Percentiles rank a stretch among this genome's conserved stretches.
These are phyloP conservation scores for Juglanconis oblonga DNA, from an alignment of 2,329 filamentous ascomycete species.

Conservation along the genomic window DNA sequence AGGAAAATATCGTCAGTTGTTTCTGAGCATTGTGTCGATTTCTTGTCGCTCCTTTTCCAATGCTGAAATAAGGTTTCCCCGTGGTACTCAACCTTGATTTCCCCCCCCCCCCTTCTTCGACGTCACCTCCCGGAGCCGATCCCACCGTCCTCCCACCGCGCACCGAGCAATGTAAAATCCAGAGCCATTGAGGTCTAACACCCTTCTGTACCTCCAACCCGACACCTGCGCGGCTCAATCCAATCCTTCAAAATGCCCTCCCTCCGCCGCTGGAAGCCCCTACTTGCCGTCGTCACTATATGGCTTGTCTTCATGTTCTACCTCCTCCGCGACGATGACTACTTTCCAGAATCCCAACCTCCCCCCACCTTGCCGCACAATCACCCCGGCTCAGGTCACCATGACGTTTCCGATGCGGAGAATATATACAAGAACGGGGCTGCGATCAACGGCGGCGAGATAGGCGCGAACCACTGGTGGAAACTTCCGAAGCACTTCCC, in stretches of 20 bases:
- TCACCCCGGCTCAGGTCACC: conserved; percentile 11
- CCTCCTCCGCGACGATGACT: conserved; percentile 8
- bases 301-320: conserved; percentile 18
- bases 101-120: background rate
- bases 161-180: conserved; percentile 3
- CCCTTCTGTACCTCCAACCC: background rate
- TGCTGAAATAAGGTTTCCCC: background rate
- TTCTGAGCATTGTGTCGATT: too few species aligned
- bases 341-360: conserved; percentile 14
- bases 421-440: conserved; percentile 5
- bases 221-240: background rate
- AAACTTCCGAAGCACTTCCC: conserved; percentile 34
- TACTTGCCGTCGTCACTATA: conserved; percentile 11
- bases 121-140: background rate
- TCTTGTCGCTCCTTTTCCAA: background rate
- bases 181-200: background rate
- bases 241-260: conserved; percentile 7
- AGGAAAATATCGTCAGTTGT: too few species aligned
- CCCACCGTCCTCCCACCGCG: background rate
- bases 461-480: conserved; percentile 24
- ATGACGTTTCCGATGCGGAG: conserved; percentile 4
- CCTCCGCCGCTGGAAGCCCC: conserved; percentile 17
- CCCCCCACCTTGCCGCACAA: conserved; percentile 11
- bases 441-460: conserved; percentile 10
- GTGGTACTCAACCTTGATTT: background rate